Evolutionary conservation across 345 rosid species (phyloP).

Genomic region (Rhodamnia argentea): DNA sequence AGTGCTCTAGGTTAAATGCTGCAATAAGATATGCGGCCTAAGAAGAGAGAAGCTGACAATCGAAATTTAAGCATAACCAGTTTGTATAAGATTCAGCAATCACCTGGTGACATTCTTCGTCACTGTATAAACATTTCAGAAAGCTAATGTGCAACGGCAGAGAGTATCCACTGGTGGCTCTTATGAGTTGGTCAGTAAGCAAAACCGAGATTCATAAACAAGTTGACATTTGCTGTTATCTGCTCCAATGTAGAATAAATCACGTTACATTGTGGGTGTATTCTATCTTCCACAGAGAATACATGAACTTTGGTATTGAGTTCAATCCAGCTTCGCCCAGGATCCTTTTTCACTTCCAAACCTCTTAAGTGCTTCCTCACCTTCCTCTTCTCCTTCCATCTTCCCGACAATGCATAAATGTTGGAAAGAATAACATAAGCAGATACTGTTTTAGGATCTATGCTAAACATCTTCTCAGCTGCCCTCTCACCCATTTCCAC

Average conservation of each 20-base stretch:
- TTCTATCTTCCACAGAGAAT: constrained; percentile 32
- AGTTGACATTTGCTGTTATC: constrained; percentile 26
- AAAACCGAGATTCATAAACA: not conserved
- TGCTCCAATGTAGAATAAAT: constrained; percentile 28
- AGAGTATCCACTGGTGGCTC: not conserved
- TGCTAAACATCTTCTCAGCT: constrained; percentile 26
- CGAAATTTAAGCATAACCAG: not conserved
- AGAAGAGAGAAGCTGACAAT: not conserved
- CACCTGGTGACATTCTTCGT: not conserved
- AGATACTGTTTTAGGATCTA: constrained; percentile 23
- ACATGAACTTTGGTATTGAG: constrained; percentile 19
- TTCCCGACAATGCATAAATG: constrained; percentile 36
- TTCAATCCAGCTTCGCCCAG: constrained; percentile 51
- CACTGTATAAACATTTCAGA: not conserved
- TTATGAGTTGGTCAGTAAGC: not conserved
- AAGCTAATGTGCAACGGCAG: not conserved
- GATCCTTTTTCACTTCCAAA: constrained; percentile 41
- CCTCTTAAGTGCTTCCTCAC: constrained; percentile 32
- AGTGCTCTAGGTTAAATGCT: not conserved
- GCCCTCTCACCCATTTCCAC: constrained; percentile 46
- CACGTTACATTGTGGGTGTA: constrained; percentile 16
- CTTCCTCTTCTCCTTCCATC: constrained; percentile 39
- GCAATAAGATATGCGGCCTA: not conserved
- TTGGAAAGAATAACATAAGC: constrained; percentile 40
- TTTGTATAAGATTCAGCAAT: not conserved